Base-by-base conservation (phyloP, 192 early-diverging fungal genomes). In the Geranomyces variabilis region DNA sequence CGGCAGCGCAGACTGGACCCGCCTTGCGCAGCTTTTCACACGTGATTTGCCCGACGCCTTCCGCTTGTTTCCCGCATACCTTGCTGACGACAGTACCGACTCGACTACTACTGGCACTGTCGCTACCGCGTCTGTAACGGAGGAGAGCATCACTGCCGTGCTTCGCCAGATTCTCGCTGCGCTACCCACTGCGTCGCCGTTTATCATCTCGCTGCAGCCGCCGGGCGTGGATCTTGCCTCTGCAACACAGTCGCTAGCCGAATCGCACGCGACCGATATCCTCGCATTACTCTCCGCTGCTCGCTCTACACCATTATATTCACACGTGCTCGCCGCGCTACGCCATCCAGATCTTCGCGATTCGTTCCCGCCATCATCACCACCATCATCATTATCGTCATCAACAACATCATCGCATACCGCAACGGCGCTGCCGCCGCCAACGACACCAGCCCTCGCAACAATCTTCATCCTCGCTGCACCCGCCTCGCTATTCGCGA, bases 401-500 rank as follows among this genome's bases (percentile, higher is more conserved):
- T 30, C 19, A 24, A 36, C 46, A 10, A 10, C 17, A n/a, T n/a
- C n/a, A 34, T 67, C 61, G 6, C 58, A 36, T 14, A 47, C 46
- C 21, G 7, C 51, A 55, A 55, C 51, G 51, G n/a, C n/a, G n/a
- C 13, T 21, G 56, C 56, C 12, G 24, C 31, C 66, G 26, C 74
- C 73, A 49, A 45, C 64, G 14, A 48, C 77, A 30, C 67, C 84
- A 63, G 77, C 80, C 14, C 86, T 90, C 70, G 86, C 84, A 4
- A 89, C 88, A 1, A 68, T 90, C 24, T 89, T 90, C 64, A 34
- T 90, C 7, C 81, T 90, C 47, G 83, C 85, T 21, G 80, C 79
- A 6, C 89, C 89, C 0, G 71, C 81, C 61, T 85, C 81, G 44
- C 14, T 88, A 22, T 89, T 84, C 70, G 70, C 78, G 29, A 80